Conservation (phyloP, 2,329 filamentous ascomycete species). For the Ilyonectria destructans region DNA sequence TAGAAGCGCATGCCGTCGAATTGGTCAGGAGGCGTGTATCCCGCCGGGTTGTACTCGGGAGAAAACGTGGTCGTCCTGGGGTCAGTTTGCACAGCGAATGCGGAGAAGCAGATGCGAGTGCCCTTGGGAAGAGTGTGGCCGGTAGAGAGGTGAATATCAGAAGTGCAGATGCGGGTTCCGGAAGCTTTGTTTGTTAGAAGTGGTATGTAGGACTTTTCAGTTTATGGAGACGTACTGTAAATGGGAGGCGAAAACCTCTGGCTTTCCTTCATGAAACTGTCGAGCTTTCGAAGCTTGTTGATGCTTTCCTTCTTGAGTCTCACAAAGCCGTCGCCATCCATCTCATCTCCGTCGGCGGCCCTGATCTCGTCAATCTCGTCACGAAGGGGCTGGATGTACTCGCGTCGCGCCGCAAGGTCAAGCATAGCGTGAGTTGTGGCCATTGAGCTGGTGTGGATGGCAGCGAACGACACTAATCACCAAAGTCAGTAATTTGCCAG, state of each 20-base stretch:
- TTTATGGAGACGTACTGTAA: conserved; percentile 32
- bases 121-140: conserved; percentile 38
- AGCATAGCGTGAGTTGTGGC: conserved; percentile 41
- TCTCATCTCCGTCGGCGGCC: conserved; percentile 23
- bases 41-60: conserved; percentile 18
- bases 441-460: conserved; percentile 39
- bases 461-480: conserved; percentile 25
- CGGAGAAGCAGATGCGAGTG: conserved; percentile 41
- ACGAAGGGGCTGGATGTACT: conserved; percentile 32
- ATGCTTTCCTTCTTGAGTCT: conserved; percentile 28
- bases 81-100: conserved; percentile 38
- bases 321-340: conserved; percentile 17
- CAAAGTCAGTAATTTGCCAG: neutral
- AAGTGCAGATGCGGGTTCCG: conserved; percentile 23
- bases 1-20: conserved; percentile 42
- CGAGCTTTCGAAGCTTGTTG: conserved; percentile 39
- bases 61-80: conserved; percentile 20
- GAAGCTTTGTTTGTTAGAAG: conserved; percentile 15
- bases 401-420: conserved; percentile 38
- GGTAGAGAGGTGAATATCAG: conserved; percentile 32
- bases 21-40: conserved; percentile 23
- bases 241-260: conserved; percentile 43
- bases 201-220: conserved; percentile 17
- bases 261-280: conserved; percentile 45
- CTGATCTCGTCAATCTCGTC: conserved; percentile 30